Percentiles rank a stretch among this genome's conserved stretches.
Evolutionary conservation across 345 rosid species (phyloP).

Genomic region (Clausena lansium): DNA sequence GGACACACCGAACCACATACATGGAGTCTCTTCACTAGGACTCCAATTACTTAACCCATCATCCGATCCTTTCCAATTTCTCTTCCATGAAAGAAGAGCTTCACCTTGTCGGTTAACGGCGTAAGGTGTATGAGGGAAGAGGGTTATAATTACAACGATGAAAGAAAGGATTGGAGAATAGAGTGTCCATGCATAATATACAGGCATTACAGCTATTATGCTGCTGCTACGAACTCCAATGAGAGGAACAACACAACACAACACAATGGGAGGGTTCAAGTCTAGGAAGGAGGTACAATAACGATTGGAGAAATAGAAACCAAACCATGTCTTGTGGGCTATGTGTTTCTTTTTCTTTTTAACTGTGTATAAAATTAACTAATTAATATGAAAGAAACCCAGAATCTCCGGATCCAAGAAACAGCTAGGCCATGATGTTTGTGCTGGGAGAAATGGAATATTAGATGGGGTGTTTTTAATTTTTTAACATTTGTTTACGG

Average conservation of each 20-base stretch:
- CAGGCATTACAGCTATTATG: slow-evolving; percentile 56
- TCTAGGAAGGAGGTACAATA: slow-evolving; percentile 32
- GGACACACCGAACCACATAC: slow-evolving; percentile 50
- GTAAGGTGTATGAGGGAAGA: slow-evolving; percentile 20
- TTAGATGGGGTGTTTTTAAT: slow-evolving; percentile 22
- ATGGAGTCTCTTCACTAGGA: slow-evolving; percentile 37
- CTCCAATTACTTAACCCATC: slow-evolving; percentile 42
- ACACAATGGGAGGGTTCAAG: slow-evolving; percentile 26
- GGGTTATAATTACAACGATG: neutral
- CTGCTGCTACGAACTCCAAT: slow-evolving; percentile 41
- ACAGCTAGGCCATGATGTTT: slow-evolving; percentile 71
- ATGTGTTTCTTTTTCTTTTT: slow-evolving; percentile 9
- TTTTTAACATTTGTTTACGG: slow-evolving; percentile 29
- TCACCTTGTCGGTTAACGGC: slow-evolving; percentile 57
- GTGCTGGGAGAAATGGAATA: slow-evolving; percentile 48
- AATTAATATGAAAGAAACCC: slow-evolving; percentile 40
- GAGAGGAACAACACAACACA: slow-evolving; percentile 21
- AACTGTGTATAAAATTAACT: slow-evolving; percentile 24
- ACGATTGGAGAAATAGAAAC: slow-evolving; percentile 24
- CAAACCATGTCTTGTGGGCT: slow-evolving; percentile 54
- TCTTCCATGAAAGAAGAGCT: slow-evolving; percentile 60
- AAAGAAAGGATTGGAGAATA: slow-evolving; percentile 24
- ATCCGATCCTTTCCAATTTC: slow-evolving; percentile 35
- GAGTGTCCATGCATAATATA: slow-evolving; percentile 49
- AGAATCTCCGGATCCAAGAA: slow-evolving; percentile 86